Base-by-base conservation (phyloP, 2,329 filamentous ascomycete species). In the Trichophyton schoenleinii region DNA sequence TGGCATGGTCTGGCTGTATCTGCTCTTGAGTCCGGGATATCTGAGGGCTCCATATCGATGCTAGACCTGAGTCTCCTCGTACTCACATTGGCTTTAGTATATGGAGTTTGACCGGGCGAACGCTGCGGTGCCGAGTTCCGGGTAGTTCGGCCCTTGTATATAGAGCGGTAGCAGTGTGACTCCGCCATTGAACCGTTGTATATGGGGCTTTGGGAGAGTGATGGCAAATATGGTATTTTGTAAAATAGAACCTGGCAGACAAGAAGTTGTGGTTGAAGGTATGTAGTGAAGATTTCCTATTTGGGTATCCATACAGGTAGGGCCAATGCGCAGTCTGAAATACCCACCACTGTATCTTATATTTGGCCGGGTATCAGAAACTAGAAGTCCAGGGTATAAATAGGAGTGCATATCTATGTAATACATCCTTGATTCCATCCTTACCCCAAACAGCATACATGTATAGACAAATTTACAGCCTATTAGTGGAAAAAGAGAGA, bases 241-340 rank as follows among this genome's bases (percentile, higher is more conserved):
- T 52, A 13, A 1, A 28, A 9, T 34, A 15, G 28, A 36, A 18
- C 36, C 6, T 11, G 52, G 28, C 1, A 18, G 52, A 36, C 7
- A n/a, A n/a, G 9, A 15, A n/a, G 52, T 36, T 34, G 52, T 20
- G 22, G 46, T 52, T 25, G 46, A 28, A 52, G 22, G 20, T 13
- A 52, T 52, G 46, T 52, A 52, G 46, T 52, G 22, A 28, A 52
- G 46, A 57, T 36, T 57, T 57, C 53, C 53, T 57, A 38, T 57
- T 42, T 38, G 34, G 53, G 53, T 20, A 20, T 28, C n/a, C n/a
- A 11, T 57, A 38, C n/a, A 6, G 28, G 6, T 15, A 57, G 22
- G 22, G 22, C 15, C 31, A n/a, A 22, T 7, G 52, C 28, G 25
- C 52, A 22, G 31, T 13, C 34, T 48, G n/a, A 3, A 48, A 38